Evolutionary conservation across 176 grass and related monocot genomes (phyloP).

Genomic region (Coix lacrymajobi): DNA sequence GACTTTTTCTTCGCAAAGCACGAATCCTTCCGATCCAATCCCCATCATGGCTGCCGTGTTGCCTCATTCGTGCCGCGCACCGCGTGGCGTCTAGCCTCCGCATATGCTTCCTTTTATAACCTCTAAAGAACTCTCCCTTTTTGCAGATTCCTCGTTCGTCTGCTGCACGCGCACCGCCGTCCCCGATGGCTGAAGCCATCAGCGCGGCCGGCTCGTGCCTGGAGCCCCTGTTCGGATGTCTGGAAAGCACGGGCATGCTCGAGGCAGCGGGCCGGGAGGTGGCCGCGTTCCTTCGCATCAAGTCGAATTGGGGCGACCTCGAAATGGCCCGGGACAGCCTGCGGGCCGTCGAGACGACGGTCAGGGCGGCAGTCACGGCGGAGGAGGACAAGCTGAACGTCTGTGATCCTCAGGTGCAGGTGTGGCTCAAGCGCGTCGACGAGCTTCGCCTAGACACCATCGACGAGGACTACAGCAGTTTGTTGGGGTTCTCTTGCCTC

Average conservation of each 20-base stretch:
- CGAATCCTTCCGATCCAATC: background rate
- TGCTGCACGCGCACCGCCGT: background rate
- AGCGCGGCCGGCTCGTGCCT: background rate
- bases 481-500: conserved; percentile 17
- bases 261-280: background rate
- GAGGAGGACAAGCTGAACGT: conserved; percentile 34
- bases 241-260: conserved; percentile 28
- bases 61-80: background rate
- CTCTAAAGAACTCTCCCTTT: background rate
- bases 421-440: conserved; percentile 42
- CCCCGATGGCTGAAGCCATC: conserved; percentile 26
- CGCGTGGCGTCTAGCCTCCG: background rate
- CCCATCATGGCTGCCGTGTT: background rate
- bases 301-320: conserved; percentile 36
- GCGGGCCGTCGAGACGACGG: background rate
- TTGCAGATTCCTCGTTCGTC: background rate
- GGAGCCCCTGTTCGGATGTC: conserved; percentile 19
- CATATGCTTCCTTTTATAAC: background rate
- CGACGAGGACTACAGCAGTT: conserved; percentile 15
- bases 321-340: conserved; percentile 9
- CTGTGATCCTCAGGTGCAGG: conserved; percentile 37
- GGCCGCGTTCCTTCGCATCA: conserved; percentile 32
- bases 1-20: background rate
- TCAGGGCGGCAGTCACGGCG: background rate
- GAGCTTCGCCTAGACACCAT: conserved; percentile 11